Conservation (phyloP, 345 rosid genomes). For the Moringa oleifera region DNA sequence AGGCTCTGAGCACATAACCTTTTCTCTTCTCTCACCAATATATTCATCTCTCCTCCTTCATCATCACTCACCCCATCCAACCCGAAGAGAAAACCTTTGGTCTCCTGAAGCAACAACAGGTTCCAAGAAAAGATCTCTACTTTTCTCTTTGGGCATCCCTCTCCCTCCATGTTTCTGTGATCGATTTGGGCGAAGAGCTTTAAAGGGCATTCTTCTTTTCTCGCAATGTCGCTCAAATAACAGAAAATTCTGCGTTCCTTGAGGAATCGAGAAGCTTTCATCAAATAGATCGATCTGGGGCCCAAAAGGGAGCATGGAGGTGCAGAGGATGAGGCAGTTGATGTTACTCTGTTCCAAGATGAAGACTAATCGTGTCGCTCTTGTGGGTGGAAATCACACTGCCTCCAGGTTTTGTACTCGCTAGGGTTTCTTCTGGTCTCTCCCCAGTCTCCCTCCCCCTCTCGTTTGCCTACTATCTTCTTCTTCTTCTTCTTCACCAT, state of each 20-base stretch:
- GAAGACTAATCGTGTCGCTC: conserved; percentile 46
- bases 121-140: too few species aligned
- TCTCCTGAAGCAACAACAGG: too few species aligned
- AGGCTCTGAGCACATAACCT: not conserved
- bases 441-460: conserved; percentile 12
- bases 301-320: conserved; percentile 43
- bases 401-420: conserved; percentile 86
- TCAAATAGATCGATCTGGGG: not conserved
- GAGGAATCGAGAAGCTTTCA: not conserved
- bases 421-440: conserved; percentile 24
- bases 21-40: conserved; percentile 1
- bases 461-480: not conserved
- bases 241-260: not conserved
- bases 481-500: conserved; percentile 2
- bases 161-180: conserved; percentile 13
- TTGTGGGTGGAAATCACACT: conserved; percentile 87
- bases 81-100: not conserved
- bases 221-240: not conserved
- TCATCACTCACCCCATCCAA: not conserved
- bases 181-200: not conserved
- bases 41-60: not conserved
- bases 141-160: not conserved
- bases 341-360: conserved; percentile 44
- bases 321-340: conserved; percentile 48
- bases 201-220: not conserved